These are phyloP conservation scores for Penicillium rolfsii DNA, from an alignment of 2,329 filamentous ascomycete genomes.

Conservation along the genomic window DNA sequence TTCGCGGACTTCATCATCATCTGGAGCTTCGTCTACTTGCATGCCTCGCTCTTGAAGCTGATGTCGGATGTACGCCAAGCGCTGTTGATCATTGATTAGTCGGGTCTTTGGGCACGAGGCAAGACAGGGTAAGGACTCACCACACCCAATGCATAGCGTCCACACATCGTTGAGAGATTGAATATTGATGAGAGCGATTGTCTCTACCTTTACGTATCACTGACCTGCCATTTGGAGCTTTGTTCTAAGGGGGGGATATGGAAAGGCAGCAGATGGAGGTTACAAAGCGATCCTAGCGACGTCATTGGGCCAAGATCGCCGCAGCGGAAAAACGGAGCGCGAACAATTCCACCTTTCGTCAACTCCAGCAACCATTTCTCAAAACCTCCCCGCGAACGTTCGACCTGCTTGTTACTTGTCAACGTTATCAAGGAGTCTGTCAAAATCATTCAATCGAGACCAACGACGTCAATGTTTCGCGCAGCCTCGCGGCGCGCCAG, in stretches of 20 bases:
- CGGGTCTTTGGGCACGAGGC: background rate
- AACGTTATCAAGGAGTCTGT: background rate
- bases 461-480: conserved; percentile 30
- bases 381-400: background rate
- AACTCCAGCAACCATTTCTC: background rate
- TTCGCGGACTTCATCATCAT: conserved; percentile 71
- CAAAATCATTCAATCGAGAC: background rate
- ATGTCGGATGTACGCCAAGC: conserved; percentile 73
- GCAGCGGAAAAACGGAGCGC: conserved; percentile 27
- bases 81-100: conserved; percentile 52
- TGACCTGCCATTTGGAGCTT: background rate
- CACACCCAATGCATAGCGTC: conserved; percentile 66
- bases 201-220: background rate
- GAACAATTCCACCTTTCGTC: conserved; percentile 11
- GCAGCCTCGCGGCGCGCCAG: conserved; percentile 35
- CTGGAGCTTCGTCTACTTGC: conserved; percentile 70
- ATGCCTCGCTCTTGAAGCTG: conserved; percentile 75
- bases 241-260: background rate
- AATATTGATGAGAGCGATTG: background rate
- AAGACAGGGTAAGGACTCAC: conserved; percentile 46
- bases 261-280: background rate
- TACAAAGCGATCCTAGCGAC: conserved; percentile 19
- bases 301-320: conserved; percentile 34
- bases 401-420: background rate
- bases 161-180: conserved; percentile 61